Evolutionary conservation across 192 early-diverging fungal species (phyloP).

Genomic region (Geosiphon pyriformis): DNA sequence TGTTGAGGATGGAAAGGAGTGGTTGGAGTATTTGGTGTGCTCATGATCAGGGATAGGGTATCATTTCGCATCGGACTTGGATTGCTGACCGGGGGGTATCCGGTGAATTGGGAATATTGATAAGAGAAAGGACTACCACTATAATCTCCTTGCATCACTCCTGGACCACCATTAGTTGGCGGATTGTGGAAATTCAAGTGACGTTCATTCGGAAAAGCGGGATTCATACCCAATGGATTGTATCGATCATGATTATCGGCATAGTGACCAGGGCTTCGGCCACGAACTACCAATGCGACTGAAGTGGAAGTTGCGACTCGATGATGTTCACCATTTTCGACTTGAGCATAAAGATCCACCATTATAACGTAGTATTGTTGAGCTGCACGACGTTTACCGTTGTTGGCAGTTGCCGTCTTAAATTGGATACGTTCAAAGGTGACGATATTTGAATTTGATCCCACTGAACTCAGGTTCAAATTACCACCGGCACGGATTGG

Average conservation of each 20-base stretch:
- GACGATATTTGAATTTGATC: constrained; percentile 44
- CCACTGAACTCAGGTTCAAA: constrained; percentile 34
- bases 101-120: constrained; percentile 15
- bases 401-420: constrained; percentile 94
- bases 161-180: constrained; percentile 17
- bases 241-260: constrained; percentile 53
- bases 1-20: constrained; percentile 22
- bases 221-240: constrained; percentile 28
- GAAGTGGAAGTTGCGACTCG: constrained; percentile 68
- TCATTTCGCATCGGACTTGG: constrained; percentile 5
- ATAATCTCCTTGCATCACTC: constrained; percentile 25
- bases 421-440: constrained; percentile 96
- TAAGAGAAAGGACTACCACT: constrained; percentile 18
- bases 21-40: constrained; percentile 9
- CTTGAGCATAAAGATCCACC: constrained; percentile 74
- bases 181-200: constrained; percentile 14
- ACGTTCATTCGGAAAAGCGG: constrained; percentile 25
- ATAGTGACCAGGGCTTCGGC: constrained; percentile 92
- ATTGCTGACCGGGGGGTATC: constrained; percentile 17
- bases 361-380: constrained; percentile 92
- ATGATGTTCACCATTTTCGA: constrained; percentile 47
- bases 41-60: constrained; percentile 16
- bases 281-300: constrained; percentile 84
- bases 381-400: constrained; percentile 85
- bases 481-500: constrained; percentile 57